Percentiles rank a stretch among this genome's conserved stretches.
Evolutionary conservation across 2,329 filamentous ascomycete species (phyloP).

Genomic region (Pestalotiopsis sp.): DNA sequence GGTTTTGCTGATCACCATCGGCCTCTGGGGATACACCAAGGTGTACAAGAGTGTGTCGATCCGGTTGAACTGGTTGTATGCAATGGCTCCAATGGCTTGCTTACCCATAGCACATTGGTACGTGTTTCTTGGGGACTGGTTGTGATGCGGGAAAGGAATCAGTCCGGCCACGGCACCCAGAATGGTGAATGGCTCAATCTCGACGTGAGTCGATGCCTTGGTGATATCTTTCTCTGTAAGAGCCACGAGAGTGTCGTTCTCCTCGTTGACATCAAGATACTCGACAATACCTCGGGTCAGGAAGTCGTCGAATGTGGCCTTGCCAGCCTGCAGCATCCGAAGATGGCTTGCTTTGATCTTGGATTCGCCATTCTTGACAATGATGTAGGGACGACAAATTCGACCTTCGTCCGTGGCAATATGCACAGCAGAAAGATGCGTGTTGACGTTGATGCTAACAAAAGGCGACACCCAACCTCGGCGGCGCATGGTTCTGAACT

Average conservation of each 20-base stretch:
- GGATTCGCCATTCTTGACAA: constrained; percentile 85
- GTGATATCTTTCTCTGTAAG: constrained; percentile 86
- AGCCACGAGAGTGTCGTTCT: constrained; percentile 93
- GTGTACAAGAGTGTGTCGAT: constrained; percentile 96
- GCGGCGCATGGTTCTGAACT: constrained; percentile 83
- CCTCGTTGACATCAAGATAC: constrained; percentile 97
- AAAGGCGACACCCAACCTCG: constrained; percentile 94
- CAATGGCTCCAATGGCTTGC: constrained; percentile 97
- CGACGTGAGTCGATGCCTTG: constrained; percentile 84
- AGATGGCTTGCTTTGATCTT: constrained; percentile 80
- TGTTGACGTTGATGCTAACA: constrained; percentile 94
- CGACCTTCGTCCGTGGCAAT: constrained; percentile 96
- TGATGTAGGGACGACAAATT: constrained; percentile 93
- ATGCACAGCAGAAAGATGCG: constrained; percentile 87
- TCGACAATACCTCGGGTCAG: constrained; percentile 88
- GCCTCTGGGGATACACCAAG: constrained; percentile 95
- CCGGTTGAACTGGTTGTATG: constrained; percentile 95
- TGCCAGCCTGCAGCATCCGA: constrained; percentile 78
- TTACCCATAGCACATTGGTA: constrained; percentile 99
- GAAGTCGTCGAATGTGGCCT: constrained; percentile 92
- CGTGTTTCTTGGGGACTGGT: constrained; percentile 97
- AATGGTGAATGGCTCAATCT: constrained; percentile 97
- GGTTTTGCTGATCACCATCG: constrained; percentile 95
- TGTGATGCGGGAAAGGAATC: constrained; percentile 98
- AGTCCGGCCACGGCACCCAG: constrained; percentile 93